Evolutionary conservation across 2,329 filamentous ascomycete genomes (phyloP), one percentile per base, ranked within the genome.

Genomic region (Chaetothyriales sp.): DNA sequence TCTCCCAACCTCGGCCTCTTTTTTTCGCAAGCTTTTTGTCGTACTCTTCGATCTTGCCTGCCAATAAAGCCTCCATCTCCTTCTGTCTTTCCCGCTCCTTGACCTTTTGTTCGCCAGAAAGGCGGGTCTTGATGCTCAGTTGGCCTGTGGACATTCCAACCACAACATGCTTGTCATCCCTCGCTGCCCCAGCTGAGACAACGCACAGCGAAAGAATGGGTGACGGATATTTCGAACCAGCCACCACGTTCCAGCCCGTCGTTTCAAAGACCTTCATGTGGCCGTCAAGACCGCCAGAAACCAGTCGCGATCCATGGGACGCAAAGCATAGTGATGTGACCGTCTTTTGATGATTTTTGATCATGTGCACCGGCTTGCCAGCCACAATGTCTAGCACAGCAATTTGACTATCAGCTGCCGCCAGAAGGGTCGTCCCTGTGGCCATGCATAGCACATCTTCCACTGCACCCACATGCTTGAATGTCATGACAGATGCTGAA

Each of bases 261-360:
- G 89, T 95, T 70, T 97, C 90, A 63, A 94, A 97, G 43, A 98
- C 81, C 71, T 98, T 98, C 71, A 97, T 83, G 69, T 97, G 92
- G 8, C 92, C 94, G 67, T 98, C 92, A 46, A 98, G 76, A 18
- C 84, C 89, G 68, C 89, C 92, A 58, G 84, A 89, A 50, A 98
- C 78, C 52, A 98, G 76, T 48, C 92, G 81, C 48, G 81, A 81
- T 46, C 86, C 86, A 60, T 85, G 80, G 45, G 87, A 89, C 6
- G 89, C 89, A 33, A 94, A 73, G 49, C 84, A 83, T 51, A 98
- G 76, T 6, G 85, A 83, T 0, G 92, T 97, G 54, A 98, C 89
- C 0, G 92, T 95, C 79, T 97, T 98, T 66, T 98, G 92, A 69
- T 98, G 92, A 66, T 94, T 97, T 61, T 83, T 83, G 57, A 98